Base-by-base conservation (phyloP, 176 grass and related monocot species). In the Tillandsia fasciculata region DNA sequence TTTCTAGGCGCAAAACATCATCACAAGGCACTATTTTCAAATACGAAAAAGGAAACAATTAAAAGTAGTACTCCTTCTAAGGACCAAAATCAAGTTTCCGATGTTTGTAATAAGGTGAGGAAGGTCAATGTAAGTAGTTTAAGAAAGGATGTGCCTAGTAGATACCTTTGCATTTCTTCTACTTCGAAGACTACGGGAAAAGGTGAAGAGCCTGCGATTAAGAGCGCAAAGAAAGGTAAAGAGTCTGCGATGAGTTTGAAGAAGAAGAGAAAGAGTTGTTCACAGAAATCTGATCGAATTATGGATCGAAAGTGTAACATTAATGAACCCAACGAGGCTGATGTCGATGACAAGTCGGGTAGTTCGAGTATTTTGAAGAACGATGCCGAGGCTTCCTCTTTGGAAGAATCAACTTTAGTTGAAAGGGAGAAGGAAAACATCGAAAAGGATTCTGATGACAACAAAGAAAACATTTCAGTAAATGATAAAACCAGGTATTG, bases 391-490 rank as follows among this genome's bases (percentile, higher is more conserved):
- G 33, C 33, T 42, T 42, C 33, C 33, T 42, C 33, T 42, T 42
- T 42, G 33, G 33, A 42, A 42, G 33, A 42, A 42, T 42, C 33
- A 42, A 42, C 33, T 42, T 42, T 6, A 42, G 33, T 42, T 42
- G 33, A 42, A 42, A 42, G 4, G 33, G 33, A 42, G 4, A 42
- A 42, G 33, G 33, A 42, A 42, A 7, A 42, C 33, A 42, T 7
- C 6, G 56, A 18, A 18, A 61, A 74, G 33, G 68, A 63, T 53
- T 74, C 50, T 9, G 77, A 87, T 61, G 83, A 83, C 23, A 67
- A 90, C 63, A 97, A 97, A 61, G 89, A 97, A 71, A 97, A 97
- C 85, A 5, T 80, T 59, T 50, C 68, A 0, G 17, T 22, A 11
- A 77, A 42, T 52, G 52, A 65, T 74, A 51, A 53, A 27, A 50